These are phyloP conservation scores for Aspergillus biplanus DNA, from an alignment of 495 filamentous ascomycete genomes.

Conservation along the genomic window DNA sequence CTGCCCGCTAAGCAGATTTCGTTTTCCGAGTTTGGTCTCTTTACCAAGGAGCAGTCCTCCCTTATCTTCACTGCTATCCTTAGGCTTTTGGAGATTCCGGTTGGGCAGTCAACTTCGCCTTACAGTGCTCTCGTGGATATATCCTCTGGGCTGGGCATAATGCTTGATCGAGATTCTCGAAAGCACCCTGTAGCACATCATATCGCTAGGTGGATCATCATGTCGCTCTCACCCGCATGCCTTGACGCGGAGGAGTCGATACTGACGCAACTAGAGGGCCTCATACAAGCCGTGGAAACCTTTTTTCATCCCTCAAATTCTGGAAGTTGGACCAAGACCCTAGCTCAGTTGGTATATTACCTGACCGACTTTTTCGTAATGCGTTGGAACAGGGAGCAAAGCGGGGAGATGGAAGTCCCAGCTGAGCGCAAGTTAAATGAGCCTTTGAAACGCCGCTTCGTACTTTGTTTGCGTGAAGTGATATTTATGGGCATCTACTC, in stretches of 20 bases:
- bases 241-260: constrained; percentile 78
- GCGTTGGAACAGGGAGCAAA: constrained; percentile 94
- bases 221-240: constrained; percentile 87
- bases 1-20: constrained; percentile 72
- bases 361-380: constrained; percentile 96
- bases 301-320: constrained; percentile 99
- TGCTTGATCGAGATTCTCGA: constrained; percentile 87
- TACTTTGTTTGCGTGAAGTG: constrained; percentile 87
- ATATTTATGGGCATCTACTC: constrained; percentile 98
- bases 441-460: constrained; percentile 84
- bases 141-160: constrained; percentile 76
- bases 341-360: constrained; percentile 91
- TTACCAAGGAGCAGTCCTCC: constrained; percentile 87
- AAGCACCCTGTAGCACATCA: constrained; percentile 91
- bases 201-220: constrained; percentile 93
- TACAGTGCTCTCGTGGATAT: constrained; percentile 84
- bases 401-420: constrained; percentile 85
- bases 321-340: constrained; percentile 85
- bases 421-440: constrained; percentile 76
- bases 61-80: constrained; percentile 92
- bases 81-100: constrained; percentile 90
- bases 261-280: constrained; percentile 82
- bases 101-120: constrained; percentile 92
- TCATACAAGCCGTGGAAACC: constrained; percentile 95
- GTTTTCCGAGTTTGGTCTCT: constrained; percentile 88